A percentile compares a stretch with the other conserved stretches of the same genome.
These are phyloP conservation scores for Pythium brassicae DNA, from an alignment of 352 stramenopile species.

Conservation along the genomic window DNA sequence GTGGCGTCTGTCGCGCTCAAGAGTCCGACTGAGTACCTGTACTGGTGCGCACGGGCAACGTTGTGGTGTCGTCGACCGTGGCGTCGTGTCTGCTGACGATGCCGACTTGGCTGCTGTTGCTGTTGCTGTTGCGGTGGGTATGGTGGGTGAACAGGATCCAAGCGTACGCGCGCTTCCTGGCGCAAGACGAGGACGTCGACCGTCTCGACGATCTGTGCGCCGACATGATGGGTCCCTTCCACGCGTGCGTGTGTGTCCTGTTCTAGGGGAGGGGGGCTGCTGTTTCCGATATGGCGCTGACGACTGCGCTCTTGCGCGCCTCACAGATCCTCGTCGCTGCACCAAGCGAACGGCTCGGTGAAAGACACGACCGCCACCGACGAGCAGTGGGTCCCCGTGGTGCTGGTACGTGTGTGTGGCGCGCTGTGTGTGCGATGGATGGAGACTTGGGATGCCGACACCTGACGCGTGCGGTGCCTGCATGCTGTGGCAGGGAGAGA, in stretches of 20 bases:
- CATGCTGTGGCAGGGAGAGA: constrained; percentile 33
- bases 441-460: not conserved
- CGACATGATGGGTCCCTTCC: constrained; percentile 76
- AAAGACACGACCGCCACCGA: not conserved
- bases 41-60: constrained; percentile 47
- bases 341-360: not conserved
- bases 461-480: not conserved
- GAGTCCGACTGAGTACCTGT: constrained; percentile 73
- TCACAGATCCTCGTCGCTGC: constrained; percentile 1
- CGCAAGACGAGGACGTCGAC: constrained; percentile 69
- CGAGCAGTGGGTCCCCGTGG: constrained; percentile 28
- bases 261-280: too few species aligned
- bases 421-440: not conserved
- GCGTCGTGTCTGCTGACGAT: not conserved
- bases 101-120: not conserved
- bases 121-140: not conserved
- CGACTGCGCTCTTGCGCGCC: not conserved
- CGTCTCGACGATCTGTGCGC: constrained; percentile 73
- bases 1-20: constrained; percentile 55
- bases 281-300: not conserved
- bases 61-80: not conserved
- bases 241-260: constrained; percentile 26
- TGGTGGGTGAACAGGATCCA: constrained; percentile 48
- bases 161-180: constrained; percentile 79
- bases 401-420: constrained; percentile 34